Evolutionary conservation across 2,329 filamentous ascomycete species (phyloP), one percentile per base, ranked within the genome.

Genomic region (Periconia sp.): DNA sequence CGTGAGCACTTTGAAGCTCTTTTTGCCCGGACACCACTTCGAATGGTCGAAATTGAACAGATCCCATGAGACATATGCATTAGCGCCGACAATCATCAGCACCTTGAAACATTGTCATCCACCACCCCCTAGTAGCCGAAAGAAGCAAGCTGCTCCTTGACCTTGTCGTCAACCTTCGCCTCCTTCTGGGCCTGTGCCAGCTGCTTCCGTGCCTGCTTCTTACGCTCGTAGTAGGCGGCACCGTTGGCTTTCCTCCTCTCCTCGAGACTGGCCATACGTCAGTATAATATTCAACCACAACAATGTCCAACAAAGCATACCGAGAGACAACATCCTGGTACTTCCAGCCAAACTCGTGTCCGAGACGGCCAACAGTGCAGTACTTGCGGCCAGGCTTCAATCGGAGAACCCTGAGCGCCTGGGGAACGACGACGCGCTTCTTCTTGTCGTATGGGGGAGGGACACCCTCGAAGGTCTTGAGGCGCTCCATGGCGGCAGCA

Each of bases 241-340:
- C 92, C 89, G 91, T 97, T 99, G 81, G 95, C 93, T 87, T 99
- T 99, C 85, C 94, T 91, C 82, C 93, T 88, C 87, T 99, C 94
- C 87, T 99, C 94, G 76, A 99, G 87, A 82, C 94, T 97, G 74
- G 69, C 56, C 13, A 27, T 13, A 41, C 48, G 56, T 71, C 61
- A 74, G 66, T 50, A 52, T 47, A 8, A 30, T 14, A 23, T 42
- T 13, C 7, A 23, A 19, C 13, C 30, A 8, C 17, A 7, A n/a
- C 31, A 37, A 18, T 13, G 17, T 11, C 10, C 11, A 17, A 20
- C 35, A 51, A 41, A 57, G 89, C 92, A 75, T 83, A 97, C 92
- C 91, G 92, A 75, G 88, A 89, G 82, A 99, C 94, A 76, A 99
- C 92, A 78, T 97, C 93, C 86, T 97, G 90, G 89, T 99, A 97